phyloP scores from a whole-genome alignment of 164 flowering plant species.

The Amborella trichopoda region DNA sequence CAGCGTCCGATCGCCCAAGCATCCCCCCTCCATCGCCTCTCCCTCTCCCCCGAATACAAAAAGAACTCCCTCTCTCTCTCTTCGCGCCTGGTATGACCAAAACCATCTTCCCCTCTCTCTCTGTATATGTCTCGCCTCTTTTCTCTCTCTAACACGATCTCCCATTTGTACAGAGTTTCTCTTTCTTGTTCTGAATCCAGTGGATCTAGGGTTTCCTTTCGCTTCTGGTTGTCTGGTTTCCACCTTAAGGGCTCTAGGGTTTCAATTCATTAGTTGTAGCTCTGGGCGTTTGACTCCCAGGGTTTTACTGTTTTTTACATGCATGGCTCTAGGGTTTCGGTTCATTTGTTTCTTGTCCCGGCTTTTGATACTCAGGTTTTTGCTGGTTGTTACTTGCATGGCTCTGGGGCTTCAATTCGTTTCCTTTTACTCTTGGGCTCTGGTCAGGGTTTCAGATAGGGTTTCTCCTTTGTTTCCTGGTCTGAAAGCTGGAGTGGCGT shows the following conservation, averaged over 20 bases:
- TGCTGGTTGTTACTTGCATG: too few species aligned
- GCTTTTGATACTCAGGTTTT: too few species aligned
- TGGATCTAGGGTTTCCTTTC: not conserved
- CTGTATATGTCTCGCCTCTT: not conserved
- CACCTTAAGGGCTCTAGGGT: too few species aligned
- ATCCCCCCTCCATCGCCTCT: not conserved
- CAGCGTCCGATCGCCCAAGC: conserved; percentile 25
- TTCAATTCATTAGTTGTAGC: not conserved
- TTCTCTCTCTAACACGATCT: not conserved
- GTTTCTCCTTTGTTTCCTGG: too few species aligned
- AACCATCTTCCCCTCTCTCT: not conserved
- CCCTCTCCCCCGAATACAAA: not conserved
- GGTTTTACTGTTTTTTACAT: not conserved
- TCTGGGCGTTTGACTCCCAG: not conserved
- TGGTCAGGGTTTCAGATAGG: too few species aligned
- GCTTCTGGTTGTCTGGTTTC: not conserved
- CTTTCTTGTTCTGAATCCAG: not conserved
- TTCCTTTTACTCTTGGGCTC: too few species aligned
- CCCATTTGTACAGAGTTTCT: not conserved
- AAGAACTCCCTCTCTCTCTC: conserved; percentile 1
- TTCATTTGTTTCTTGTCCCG: too few species aligned
- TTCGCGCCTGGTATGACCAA: not conserved
- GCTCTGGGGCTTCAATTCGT: too few species aligned
- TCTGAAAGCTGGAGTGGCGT: too few species aligned
- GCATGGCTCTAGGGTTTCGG: too few species aligned